Conservation (phyloP, 2,329 filamentous ascomycete genomes). For the Colletotrichum destructivum region DNA sequence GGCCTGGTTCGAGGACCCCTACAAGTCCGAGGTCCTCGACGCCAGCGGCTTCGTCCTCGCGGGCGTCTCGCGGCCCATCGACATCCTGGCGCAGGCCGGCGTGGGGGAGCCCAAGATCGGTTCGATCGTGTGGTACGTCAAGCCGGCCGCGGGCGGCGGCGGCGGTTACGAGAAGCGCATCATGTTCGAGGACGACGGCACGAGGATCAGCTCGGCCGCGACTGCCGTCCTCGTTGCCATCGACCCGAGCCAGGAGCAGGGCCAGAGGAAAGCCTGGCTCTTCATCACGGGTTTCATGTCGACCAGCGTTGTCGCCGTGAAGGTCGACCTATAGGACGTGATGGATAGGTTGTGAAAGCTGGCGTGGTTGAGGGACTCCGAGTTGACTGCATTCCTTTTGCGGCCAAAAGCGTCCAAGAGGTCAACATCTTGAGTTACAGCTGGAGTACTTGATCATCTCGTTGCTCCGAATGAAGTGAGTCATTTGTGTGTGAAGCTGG, state of each 20-base stretch:
- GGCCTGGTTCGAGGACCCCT: slow-evolving; percentile 70
- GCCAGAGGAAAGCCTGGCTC: slow-evolving; percentile 67
- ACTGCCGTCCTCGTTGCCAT: slow-evolving; percentile 68
- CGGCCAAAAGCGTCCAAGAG: too few species aligned
- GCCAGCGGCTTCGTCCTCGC: slow-evolving; percentile 68
- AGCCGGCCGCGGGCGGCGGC: slow-evolving; percentile 24
- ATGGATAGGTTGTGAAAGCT: not conserved
- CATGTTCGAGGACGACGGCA: slow-evolving; percentile 72
- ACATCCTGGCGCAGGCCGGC: slow-evolving; percentile 52
- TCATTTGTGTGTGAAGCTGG: not conserved
- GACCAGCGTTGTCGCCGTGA: slow-evolving; percentile 63
- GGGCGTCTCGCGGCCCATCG: slow-evolving; percentile 59
- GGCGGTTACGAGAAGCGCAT: slow-evolving; percentile 60
- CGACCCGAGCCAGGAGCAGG: slow-evolving; percentile 60
- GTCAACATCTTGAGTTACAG: too few species aligned
- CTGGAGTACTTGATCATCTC: too few species aligned
- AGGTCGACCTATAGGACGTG: slow-evolving; percentile 60
- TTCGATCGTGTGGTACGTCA: slow-evolving; percentile 62
- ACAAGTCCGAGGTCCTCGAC: slow-evolving; percentile 58
- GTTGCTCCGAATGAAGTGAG: too few species aligned
- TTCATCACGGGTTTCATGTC: slow-evolving; percentile 71
- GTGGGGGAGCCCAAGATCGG: slow-evolving; percentile 57
- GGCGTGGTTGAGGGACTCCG: too few species aligned
- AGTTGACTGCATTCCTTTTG: too few species aligned
- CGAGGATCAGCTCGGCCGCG: slow-evolving; percentile 63